A percentile compares a stretch with the other conserved stretches of the same genome.
These are phyloP conservation scores for Cyberlindnera euphorbiiphila DNA, from an alignment of 805 yeast genomes.

Conservation along the genomic window DNA sequence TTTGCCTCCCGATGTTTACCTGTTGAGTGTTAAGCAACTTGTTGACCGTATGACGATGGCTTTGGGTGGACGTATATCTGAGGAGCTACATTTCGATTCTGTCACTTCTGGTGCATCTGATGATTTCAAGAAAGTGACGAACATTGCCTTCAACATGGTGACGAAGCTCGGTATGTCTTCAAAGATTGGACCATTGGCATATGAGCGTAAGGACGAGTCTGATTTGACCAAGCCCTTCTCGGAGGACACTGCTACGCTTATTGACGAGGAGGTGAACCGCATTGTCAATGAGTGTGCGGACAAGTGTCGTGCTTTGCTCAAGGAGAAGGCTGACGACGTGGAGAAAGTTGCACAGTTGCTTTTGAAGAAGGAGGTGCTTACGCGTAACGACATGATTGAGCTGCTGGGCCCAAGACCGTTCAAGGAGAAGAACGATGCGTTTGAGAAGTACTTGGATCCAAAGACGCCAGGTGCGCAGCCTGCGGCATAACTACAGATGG, in stretches of 20 bases:
- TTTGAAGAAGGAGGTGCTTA: constrained; percentile 80
- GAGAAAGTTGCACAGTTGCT: constrained; percentile 85
- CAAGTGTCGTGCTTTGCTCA: constrained; percentile 64
- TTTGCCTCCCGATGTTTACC: constrained; percentile 86
- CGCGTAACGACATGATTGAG: constrained; percentile 90
- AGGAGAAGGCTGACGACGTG: constrained; percentile 69
- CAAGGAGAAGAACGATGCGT: constrained; percentile 86
- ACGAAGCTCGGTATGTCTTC: constrained; percentile 87
- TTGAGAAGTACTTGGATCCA: constrained; percentile 62
- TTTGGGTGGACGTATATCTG: constrained; percentile 94
- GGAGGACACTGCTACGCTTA: constrained; percentile 75
- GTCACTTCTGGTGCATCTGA: constrained; percentile 96
- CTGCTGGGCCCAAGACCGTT: constrained; percentile 89
- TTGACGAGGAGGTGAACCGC: constrained; percentile 79
- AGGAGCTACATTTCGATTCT: constrained; percentile 86
- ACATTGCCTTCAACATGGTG: constrained; percentile 92
- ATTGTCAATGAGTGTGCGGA: constrained; percentile 73
- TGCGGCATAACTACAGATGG: not conserved
- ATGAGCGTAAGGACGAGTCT: constrained; percentile 63
- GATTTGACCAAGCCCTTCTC: constrained; percentile 83
- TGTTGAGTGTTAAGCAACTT: constrained; percentile 73
- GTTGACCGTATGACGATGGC: constrained; percentile 94
- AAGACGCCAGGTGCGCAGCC: constrained; percentile 14
- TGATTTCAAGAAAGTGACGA: constrained; percentile 93
- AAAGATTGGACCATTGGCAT: constrained; percentile 72